Base-by-base conservation (phyloP, 768 basidiomycete genomes). In the Mycena galopus region DNA sequence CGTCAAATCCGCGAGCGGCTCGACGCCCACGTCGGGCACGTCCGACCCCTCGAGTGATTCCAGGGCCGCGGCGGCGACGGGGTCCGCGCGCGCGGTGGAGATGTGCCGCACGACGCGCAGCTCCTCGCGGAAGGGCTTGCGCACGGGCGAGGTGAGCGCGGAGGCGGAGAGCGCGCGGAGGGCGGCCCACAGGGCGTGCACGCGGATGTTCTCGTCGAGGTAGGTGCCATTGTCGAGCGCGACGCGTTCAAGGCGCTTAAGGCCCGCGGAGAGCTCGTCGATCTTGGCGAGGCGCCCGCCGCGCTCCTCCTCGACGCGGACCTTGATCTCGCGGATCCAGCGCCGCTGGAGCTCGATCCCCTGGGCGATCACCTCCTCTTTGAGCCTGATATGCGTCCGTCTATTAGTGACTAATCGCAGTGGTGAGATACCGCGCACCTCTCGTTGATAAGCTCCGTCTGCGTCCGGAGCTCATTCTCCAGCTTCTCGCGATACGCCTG, bases 281-380 rank as follows among this genome's bases (percentile, higher is more conserved):
- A 99, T 91, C 82, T 96, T 98, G 55, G 96, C 94, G 12, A 99
- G 88, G 65, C 98, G 93, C 16, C 96, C 96, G 19, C 96, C 96
- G 53, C 98, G 96, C 82, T 99, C 98, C 78, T 96, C 90, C 82
- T 99, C 97, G 67, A 99, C 97, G 74, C 92, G 93, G 60, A 96
- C 88, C 84, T 98, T 98, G 86, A 99, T 92, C 69, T 98, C 96
- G 35, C 95, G 92, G 50, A 99, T 94, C 97, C 97, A 99, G 65
- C 95, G 90, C 60, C 96, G 92, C 80, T 99, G 98, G 27, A 99
- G 91, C 83, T 99, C 98, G 78, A 99, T 96, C 21, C 97, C 98
- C 81, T 99, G 97, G 4, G 96, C 93, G 61, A 99, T 88, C 64
- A 99, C 96, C 80, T 97, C 96, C 80, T 97, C 95, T 80, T 93